phyloP scores from a whole-genome alignment of 805 yeast genomes.

The Priceomyces fermenticarens region DNA sequence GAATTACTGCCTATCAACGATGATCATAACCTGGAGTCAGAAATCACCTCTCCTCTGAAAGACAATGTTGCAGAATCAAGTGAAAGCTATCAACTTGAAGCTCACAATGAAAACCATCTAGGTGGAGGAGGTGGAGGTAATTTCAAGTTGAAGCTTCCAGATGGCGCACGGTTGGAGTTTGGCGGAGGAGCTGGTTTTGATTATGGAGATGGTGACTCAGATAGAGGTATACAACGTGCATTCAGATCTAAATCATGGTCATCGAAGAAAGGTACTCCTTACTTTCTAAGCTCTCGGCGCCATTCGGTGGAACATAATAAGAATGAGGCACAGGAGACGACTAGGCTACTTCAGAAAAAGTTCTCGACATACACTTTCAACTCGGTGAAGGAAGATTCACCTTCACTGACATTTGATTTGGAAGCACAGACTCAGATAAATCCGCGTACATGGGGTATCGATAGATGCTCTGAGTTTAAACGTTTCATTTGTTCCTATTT shows the following conservation, averaged over 20 bases:
- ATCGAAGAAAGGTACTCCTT: too few species aligned
- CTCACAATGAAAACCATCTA: slow-evolving; percentile 2
- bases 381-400: slow-evolving; percentile 2
- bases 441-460: background rate
- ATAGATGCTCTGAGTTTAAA: slow-evolving; percentile 3
- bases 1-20: too few species aligned
- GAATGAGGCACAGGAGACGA: background rate
- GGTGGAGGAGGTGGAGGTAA: slow-evolving; percentile 29
- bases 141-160: background rate
- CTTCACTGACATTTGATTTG: background rate
- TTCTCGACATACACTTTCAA: slow-evolving; percentile 5
- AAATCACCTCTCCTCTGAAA: too few species aligned
- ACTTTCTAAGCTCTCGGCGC: too few species aligned
- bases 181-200: slow-evolving; percentile 30
- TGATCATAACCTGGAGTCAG: too few species aligned
- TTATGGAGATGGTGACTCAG: slow-evolving; percentile 5
- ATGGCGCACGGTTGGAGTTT: slow-evolving; percentile 18
- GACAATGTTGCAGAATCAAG: too few species aligned
- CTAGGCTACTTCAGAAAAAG: slow-evolving; percentile 2
- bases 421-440: background rate
- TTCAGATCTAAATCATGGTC: background rate
- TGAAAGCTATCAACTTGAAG: too few species aligned
- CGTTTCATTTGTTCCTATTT: slow-evolving; percentile 1
- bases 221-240: background rate
- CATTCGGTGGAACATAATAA: background rate